Evolutionary conservation across 1,284 basidiomycete genomes (phyloP).

Genomic region (Naganishia sp.): DNA sequence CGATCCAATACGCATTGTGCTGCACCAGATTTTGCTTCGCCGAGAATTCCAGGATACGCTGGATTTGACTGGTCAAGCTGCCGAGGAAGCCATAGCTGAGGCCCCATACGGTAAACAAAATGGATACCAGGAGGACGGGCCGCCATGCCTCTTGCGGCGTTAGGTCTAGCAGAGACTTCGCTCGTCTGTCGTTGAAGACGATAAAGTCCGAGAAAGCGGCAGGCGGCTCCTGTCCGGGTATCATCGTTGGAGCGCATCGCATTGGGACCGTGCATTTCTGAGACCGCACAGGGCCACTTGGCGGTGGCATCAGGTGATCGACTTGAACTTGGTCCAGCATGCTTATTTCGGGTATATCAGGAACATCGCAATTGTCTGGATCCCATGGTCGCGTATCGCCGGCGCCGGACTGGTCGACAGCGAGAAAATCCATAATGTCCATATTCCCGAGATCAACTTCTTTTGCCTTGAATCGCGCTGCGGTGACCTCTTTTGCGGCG

Average conservation of each 20-base stretch:
- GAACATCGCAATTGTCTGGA: conserved; percentile 21
- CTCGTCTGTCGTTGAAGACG: conserved; percentile 13
- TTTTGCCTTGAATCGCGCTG: conserved; percentile 13
- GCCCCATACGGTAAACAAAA: conserved; percentile 53
- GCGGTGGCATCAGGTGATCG: conserved; percentile 16
- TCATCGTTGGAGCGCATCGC: conserved; percentile 15
- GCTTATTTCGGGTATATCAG: conserved; percentile 4
- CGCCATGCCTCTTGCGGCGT: conserved; percentile 46
- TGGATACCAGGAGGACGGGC: conserved; percentile 48
- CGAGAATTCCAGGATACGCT: conserved; percentile 40
- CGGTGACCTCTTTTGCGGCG: background rate
- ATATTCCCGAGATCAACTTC: conserved; percentile 27
- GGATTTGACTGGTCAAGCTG: conserved; percentile 47
- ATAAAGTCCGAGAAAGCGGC: conserved; percentile 31
- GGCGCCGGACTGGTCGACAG: conserved; percentile 13
- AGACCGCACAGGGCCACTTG: background rate
- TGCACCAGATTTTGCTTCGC: conserved; percentile 40
- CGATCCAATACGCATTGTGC: conserved; percentile 50
- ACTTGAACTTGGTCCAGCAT: conserved; percentile 21
- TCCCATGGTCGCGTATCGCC: conserved; percentile 6
- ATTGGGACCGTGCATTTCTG: conserved; percentile 14
- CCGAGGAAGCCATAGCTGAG: conserved; percentile 52
- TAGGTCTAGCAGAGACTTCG: conserved; percentile 44
- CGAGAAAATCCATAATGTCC: conserved; percentile 33
- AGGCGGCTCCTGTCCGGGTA: conserved; percentile 17